Percentiles rank a stretch among this genome's conserved stretches.
These are phyloP conservation scores for Lodderomyces elongisporus DNA, from an alignment of 1,139 yeast genomes.

Conservation along the genomic window DNA sequence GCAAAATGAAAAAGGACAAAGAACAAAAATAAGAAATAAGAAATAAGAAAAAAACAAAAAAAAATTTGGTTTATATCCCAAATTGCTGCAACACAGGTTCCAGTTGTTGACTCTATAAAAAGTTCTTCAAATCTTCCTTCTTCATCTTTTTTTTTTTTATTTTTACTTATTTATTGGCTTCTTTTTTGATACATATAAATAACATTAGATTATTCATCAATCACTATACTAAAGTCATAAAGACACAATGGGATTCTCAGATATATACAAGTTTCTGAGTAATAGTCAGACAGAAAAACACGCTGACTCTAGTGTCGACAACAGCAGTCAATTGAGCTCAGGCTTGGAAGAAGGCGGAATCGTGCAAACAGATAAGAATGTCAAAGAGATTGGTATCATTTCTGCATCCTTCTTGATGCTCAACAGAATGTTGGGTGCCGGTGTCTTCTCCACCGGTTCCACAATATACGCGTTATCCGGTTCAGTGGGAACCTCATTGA, in stretches of 20 bases:
- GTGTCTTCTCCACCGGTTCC: constrained; percentile 83
- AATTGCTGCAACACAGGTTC: no score
- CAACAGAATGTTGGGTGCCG: constrained; percentile 84
- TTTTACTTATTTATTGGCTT: no score
- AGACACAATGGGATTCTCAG: constrained; percentile 4
- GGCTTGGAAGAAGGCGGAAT: constrained; percentile 24
- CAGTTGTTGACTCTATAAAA: no score
- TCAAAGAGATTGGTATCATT: constrained; percentile 56
- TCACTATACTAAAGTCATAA: no score
- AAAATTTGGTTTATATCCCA: no score
- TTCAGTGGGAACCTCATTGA: constrained; percentile 67
- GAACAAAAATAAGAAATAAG: no score
- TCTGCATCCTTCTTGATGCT: constrained; percentile 68
- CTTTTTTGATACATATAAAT: no score
- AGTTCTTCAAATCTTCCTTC: no score
- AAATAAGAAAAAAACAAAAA: no score
- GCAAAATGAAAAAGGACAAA: no score
- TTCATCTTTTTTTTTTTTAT: no score
- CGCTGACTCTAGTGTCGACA: constrained; percentile 4
- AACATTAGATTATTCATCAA: no score
- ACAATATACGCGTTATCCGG: constrained; percentile 66
- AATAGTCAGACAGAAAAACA: constrained; percentile 2
- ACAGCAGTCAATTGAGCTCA: constrained; percentile 3
- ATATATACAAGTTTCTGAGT: constrained; percentile 5
- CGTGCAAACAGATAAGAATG: constrained; percentile 47